Conservation (phyloP, 768 basidiomycete species). For the Gymnopilus junonius region DNA sequence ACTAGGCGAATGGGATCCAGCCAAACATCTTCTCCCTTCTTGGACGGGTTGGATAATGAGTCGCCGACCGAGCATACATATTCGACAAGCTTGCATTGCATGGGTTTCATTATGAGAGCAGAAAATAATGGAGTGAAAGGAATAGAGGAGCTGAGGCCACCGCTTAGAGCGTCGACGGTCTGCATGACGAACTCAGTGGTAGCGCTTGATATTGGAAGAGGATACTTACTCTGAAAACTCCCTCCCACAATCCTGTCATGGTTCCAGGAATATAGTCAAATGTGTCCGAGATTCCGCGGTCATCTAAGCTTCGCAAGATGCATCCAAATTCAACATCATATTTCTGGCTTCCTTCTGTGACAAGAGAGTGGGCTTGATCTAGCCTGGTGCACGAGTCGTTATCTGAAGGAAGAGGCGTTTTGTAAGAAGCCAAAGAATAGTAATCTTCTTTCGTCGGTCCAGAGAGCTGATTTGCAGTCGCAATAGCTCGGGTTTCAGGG, state of each 20-base stretch:
- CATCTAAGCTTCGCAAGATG: slow-evolving; percentile 10
- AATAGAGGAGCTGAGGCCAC: neutral
- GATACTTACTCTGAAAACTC: slow-evolving; percentile 55
- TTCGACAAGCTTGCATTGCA: slow-evolving; percentile 29
- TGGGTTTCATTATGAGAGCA: slow-evolving; percentile 22
- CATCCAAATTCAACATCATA: slow-evolving; percentile 32
- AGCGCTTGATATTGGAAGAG: neutral
- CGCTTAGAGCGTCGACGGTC: slow-evolving; percentile 4
- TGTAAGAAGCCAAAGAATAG: slow-evolving; percentile 40
- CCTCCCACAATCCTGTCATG: slow-evolving; percentile 65
- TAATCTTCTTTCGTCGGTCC: slow-evolving; percentile 64
- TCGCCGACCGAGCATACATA: slow-evolving; percentile 16
- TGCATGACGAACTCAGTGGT: slow-evolving; percentile 1
- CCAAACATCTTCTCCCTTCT: neutral
- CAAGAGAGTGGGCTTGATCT: neutral
- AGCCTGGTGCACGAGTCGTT: neutral
- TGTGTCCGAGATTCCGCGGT: slow-evolving; percentile 13
- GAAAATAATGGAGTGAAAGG: neutral
- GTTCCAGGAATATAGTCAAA: slow-evolving; percentile 41
- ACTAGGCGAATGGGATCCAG: slow-evolving; percentile 6
- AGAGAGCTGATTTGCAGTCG: slow-evolving; percentile 44
- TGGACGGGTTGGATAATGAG: neutral
- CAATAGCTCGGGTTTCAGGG: slow-evolving; percentile 50
- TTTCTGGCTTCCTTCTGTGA: slow-evolving; percentile 29
- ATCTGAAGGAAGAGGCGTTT: slow-evolving; percentile 55